Conservation (phyloP, 1,284 basidiomycete genomes). For the Sporisorium sorghi region DNA sequence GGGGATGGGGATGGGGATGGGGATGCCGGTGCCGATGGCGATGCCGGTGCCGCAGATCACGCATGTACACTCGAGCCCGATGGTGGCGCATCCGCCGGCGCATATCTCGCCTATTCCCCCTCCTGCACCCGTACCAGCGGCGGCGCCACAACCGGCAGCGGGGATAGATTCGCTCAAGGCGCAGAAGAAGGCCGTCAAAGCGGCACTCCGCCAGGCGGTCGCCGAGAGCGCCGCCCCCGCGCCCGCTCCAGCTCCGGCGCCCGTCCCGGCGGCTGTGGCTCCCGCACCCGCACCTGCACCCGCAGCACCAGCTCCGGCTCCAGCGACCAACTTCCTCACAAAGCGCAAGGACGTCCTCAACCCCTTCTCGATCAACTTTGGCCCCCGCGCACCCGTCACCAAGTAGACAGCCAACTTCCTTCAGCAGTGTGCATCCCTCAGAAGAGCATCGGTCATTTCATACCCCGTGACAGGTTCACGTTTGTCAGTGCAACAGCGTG, state of each 20-base stretch:
- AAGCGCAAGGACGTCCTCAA: slow-evolving; percentile 42
- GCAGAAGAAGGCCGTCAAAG: slow-evolving; percentile 41
- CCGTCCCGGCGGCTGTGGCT: slow-evolving; percentile 3
- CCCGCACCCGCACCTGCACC: slow-evolving; percentile 4
- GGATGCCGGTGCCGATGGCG: slow-evolving; percentile 20
- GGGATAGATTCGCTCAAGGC: slow-evolving; percentile 18
- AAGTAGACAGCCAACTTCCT: too few species aligned
- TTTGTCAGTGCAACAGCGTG: too few species aligned
- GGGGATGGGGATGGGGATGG: slow-evolving; percentile 2
- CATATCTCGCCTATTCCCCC: slow-evolving; percentile 27
- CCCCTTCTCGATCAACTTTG: slow-evolving; percentile 47
- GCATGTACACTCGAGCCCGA: slow-evolving; percentile 18
- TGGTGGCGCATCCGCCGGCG: slow-evolving; percentile 18
- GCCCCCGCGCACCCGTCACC: slow-evolving; percentile 25
- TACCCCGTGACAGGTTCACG: too few species aligned
- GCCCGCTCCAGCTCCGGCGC: slow-evolving; percentile 15
- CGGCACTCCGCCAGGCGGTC: slow-evolving; percentile 34
- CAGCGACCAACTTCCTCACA: slow-evolving; percentile 19
- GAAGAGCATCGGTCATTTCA: too few species aligned
- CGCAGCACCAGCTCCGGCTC: slow-evolving; percentile 5
- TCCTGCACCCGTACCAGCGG: slow-evolving; percentile 7
- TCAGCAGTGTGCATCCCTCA: too few species aligned
- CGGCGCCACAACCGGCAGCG: neutral
- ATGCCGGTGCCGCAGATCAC: slow-evolving; percentile 29
- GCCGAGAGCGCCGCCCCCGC: slow-evolving; percentile 20